These are phyloP conservation scores for Lodderomyces theae DNA, from an alignment of 1,139 yeast genomes.

Conservation along the genomic window DNA sequence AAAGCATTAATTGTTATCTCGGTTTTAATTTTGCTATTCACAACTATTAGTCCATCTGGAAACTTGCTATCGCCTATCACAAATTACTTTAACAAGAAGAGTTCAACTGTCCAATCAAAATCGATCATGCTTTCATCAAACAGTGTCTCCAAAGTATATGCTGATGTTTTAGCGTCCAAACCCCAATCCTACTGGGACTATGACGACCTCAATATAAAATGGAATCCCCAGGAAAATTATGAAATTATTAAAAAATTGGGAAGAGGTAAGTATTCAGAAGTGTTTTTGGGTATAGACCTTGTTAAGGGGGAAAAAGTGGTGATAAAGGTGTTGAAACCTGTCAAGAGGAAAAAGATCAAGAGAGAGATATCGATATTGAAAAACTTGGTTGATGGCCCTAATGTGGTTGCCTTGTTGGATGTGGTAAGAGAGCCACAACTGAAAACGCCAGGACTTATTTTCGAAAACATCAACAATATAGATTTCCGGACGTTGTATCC, in stretches of 20 bases:
- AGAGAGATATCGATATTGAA: conserved; percentile 91
- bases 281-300: conserved; percentile 40
- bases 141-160: conserved; percentile 41
- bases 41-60: neutral
- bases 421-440: conserved; percentile 87
- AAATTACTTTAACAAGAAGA: neutral
- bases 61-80: conserved; percentile 2
- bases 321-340: conserved; percentile 94
- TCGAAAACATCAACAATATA: conserved; percentile 85
- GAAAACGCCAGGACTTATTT: conserved; percentile 90
- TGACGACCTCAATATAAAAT: conserved; percentile 42
- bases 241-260: conserved; percentile 47
- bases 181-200: conserved; percentile 50
- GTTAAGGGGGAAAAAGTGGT: conserved; percentile 52
- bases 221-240: conserved; percentile 49
- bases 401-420: conserved; percentile 76
- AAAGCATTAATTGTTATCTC: neutral
- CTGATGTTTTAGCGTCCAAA: conserved; percentile 43
- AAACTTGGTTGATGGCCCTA: conserved; percentile 84
- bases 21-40: neutral
- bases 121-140: conserved; percentile 11
- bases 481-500: conserved; percentile 92
- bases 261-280: conserved; percentile 50
- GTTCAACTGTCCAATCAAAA: neutral
- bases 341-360: conserved; percentile 92